Evolutionary conservation across 2,329 filamentous ascomycete genomes (phyloP).

Genomic region (Drechslerella coelobrocha): DNA sequence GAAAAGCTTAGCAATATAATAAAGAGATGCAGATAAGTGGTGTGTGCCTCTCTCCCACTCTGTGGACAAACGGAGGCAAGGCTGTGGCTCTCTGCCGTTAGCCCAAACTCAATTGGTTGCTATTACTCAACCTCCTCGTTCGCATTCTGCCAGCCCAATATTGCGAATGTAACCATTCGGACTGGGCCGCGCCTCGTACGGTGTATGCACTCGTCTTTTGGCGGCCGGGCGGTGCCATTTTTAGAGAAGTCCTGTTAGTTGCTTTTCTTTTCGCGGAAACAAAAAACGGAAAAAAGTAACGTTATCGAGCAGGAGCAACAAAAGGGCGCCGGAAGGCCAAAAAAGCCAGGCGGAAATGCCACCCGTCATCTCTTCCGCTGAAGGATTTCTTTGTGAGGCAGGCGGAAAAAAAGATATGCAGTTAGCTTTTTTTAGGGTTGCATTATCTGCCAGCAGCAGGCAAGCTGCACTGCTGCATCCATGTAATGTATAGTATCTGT

Average conservation of each 20-base stretch:
- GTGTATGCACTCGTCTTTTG: constrained; percentile 21
- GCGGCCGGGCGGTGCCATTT: constrained; percentile 38
- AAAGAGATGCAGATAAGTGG: too few relatives aligned
- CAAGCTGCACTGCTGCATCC: background rate
- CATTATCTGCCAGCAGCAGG: constrained; percentile 25
- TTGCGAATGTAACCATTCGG: constrained; percentile 50
- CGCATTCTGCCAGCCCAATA: constrained; percentile 13
- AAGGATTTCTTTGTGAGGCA: constrained; percentile 17
- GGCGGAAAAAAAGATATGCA: constrained; percentile 22
- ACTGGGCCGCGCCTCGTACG: constrained; percentile 14
- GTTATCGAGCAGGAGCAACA: constrained; percentile 6
- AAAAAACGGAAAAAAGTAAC: constrained; percentile 38
- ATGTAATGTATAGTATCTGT: background rate
- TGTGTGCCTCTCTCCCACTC: too few relatives aligned
- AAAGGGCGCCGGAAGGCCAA: constrained; percentile 10
- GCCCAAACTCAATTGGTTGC: background rate
- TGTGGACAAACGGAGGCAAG: constrained; percentile 8
- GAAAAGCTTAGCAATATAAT: too few relatives aligned
- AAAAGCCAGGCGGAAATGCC: constrained; percentile 27
- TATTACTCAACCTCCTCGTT: constrained; percentile 18
- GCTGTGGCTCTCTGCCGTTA: constrained; percentile 2
- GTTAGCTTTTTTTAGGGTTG: constrained; percentile 28
- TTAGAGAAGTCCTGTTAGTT: constrained; percentile 49
- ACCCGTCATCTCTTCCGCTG: constrained; percentile 31
- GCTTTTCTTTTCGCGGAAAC: background rate